Base-by-base conservation (phyloP, 768 basidiomycete species). In the Tephrocybe sp. region DNA sequence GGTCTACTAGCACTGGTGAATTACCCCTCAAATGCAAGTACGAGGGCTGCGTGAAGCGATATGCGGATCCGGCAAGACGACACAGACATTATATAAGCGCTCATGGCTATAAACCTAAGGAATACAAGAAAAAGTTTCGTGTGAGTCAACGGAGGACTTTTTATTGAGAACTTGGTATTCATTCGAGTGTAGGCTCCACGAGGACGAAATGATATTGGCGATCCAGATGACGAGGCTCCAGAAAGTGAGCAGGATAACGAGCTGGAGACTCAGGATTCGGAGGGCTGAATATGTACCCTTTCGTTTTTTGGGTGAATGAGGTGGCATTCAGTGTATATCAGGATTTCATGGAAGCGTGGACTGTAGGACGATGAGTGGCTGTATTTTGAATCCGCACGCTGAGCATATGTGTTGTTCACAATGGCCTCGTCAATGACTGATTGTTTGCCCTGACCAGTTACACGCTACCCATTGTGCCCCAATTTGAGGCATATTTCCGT, bases 41-140 rank as follows among this genome's bases (percentile, higher is more conserved):
- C 50, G 51, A 62, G 25, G 51, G 44, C 9, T 86, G 85, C 54
- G 73, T 69, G 10, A 71, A 74, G 56, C 65, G 67, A 12, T 87
- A 85, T 71, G 83, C 79, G 47, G 85, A 87, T 58, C 84, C 84
- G 15, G 83, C 85, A 3, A 73, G 84, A 46, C 70, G 83, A 38
- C 83, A 84, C 56, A 71, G 81, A 32, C 85, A 86, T 63, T 77
- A 81, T 66, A 72, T 77, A 17, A 69, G 74, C 10, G 67, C 62
- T 17, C 84, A 86, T 56, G 72, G 73, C 18, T 80, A 84, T 52
- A 46, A 74, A 17, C 77, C 81, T 2, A 74, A 70, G 33, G 65
- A 73, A 50, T 60, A 58, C 57, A 69, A 65, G 53, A 77, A 72
- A 62, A 79, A 77, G 55, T 72, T 74, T 28, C 72, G 70, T 58